phyloP scores from a whole-genome alignment of 805 yeast species.

The Helenozyma rhizophorensis region DNA sequence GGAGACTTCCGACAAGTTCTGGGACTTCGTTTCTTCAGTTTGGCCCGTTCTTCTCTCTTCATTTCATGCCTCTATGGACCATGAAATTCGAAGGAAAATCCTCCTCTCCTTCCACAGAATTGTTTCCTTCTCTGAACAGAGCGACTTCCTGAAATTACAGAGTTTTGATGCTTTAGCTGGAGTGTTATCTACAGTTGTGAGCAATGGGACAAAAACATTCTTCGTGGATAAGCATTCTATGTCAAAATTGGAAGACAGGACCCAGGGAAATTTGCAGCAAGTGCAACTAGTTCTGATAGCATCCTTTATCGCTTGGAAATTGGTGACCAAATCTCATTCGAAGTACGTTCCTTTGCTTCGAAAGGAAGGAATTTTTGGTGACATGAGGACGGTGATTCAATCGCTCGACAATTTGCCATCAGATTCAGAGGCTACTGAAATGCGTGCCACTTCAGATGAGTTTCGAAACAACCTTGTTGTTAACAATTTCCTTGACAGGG shows the following conservation, averaged over 20 bases:
- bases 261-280: too few relatives aligned
- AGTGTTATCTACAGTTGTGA: constrained; percentile 55
- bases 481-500: too few relatives aligned
- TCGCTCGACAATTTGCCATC: constrained; percentile 1
- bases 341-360: constrained; percentile 48
- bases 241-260: too few relatives aligned
- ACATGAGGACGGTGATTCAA: constrained; percentile 31
- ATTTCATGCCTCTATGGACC: constrained; percentile 71
- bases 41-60: constrained; percentile 56
- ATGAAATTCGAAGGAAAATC: constrained; percentile 54
- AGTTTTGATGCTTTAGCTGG: constrained; percentile 37
- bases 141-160: constrained; percentile 27
- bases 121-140: constrained; percentile 34
- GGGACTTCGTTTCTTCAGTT: constrained; percentile 40
- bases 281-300: constrained; percentile 54
- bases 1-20: constrained; percentile 17
- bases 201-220: constrained; percentile 54
- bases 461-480: too few relatives aligned
- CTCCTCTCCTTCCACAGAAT: constrained; percentile 53
- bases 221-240: too few relatives aligned
- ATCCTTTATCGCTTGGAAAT: constrained; percentile 40
- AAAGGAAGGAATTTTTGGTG: constrained; percentile 69
- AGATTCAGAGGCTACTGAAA: background rate
- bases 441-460: too few relatives aligned
- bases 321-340: constrained; percentile 43